phyloP scores from a whole-genome alignment of 1,284 basidiomycete genomes.

The Meira miltonrushii region DNA sequence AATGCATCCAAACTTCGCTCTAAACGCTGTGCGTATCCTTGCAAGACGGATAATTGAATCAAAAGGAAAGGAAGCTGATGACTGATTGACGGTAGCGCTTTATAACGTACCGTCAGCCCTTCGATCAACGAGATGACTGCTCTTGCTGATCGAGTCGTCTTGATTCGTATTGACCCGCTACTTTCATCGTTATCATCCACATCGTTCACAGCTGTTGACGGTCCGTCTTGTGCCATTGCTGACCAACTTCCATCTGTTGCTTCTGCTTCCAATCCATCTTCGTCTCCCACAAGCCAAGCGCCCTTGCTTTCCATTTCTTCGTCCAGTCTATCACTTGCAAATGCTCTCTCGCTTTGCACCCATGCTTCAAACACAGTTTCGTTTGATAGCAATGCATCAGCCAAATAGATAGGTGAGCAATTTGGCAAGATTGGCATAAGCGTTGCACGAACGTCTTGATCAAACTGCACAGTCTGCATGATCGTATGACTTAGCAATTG shows the following conservation, averaged over 20 bases:
- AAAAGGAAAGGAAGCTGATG: conserved; percentile 77
- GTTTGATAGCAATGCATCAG: conserved; percentile 73
- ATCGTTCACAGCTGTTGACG: not conserved
- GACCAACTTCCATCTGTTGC: conserved; percentile 6
- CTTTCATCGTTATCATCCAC: not conserved
- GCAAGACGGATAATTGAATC: conserved; percentile 78
- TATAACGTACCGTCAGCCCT: conserved; percentile 69
- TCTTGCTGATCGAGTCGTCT: conserved; percentile 37
- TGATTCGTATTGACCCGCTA: conserved; percentile 2
- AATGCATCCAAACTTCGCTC: conserved; percentile 83
- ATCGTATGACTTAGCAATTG: conserved; percentile 89
- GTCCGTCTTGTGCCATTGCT: not conserved
- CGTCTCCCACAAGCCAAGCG: conserved; percentile 72
- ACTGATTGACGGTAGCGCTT: conserved; percentile 69
- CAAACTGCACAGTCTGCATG: conserved; percentile 83
- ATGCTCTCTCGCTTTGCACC: conserved; percentile 61
- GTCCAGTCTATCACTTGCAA: conserved; percentile 73
- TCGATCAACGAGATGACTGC: conserved; percentile 33
- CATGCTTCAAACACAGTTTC: conserved; percentile 84
- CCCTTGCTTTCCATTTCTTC: conserved; percentile 72
- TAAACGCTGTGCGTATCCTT: conserved; percentile 71
- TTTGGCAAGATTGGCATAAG: conserved; percentile 13
- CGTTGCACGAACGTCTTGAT: conserved; percentile 61
- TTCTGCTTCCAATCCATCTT: conserved; percentile 57
- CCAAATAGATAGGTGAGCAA: conserved; percentile 19